phyloP scores from a whole-genome alignment of 768 basidiomycete species.

The Pleurotus citrinopileatus region DNA sequence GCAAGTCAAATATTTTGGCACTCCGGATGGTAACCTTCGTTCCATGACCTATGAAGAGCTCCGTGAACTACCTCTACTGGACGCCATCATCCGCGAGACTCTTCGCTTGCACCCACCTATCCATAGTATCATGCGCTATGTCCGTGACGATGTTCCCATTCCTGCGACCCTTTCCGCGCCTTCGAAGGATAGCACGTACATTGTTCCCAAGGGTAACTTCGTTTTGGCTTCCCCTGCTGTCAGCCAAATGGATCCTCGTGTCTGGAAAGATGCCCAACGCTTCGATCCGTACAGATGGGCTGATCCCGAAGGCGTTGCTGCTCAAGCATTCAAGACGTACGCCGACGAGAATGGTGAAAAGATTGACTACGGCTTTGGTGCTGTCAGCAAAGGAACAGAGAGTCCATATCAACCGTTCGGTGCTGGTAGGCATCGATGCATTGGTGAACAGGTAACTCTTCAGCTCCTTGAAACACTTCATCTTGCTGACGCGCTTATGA shows the following conservation, averaged over 20 bases:
- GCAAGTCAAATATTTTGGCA: conserved; percentile 79
- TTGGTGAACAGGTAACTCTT: conserved; percentile 72
- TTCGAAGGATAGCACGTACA: conserved; percentile 67
- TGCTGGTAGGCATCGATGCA: conserved; percentile 93
- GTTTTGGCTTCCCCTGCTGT: conserved; percentile 88
- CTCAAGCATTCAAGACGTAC: conserved; percentile 74
- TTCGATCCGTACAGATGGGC: conserved; percentile 89
- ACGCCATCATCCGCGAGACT: conserved; percentile 90
- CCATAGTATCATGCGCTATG: conserved; percentile 93
- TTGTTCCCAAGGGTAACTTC: conserved; percentile 88
- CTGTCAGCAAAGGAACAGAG: conserved; percentile 94
- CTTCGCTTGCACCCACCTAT: conserved; percentile 93
- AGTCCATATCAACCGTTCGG: conserved; percentile 98
- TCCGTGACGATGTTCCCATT: conserved; percentile 80
- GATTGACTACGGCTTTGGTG: conserved; percentile 95
- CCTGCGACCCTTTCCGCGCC: conserved; percentile 81
- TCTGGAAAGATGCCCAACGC: conserved; percentile 70
- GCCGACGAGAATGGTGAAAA: conserved; percentile 78
- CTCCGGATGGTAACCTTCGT: conserved; percentile 76
- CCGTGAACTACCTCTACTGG: conserved; percentile 77
- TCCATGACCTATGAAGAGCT: conserved; percentile 85
- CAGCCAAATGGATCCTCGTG: conserved; percentile 78
- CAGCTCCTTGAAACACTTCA: conserved; percentile 1
- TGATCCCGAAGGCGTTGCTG: conserved; percentile 80
- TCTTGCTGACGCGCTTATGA: neutral